Conservation (phyloP, 2,329 filamentous ascomycete genomes). For the Bipolaris bicolor region DNA sequence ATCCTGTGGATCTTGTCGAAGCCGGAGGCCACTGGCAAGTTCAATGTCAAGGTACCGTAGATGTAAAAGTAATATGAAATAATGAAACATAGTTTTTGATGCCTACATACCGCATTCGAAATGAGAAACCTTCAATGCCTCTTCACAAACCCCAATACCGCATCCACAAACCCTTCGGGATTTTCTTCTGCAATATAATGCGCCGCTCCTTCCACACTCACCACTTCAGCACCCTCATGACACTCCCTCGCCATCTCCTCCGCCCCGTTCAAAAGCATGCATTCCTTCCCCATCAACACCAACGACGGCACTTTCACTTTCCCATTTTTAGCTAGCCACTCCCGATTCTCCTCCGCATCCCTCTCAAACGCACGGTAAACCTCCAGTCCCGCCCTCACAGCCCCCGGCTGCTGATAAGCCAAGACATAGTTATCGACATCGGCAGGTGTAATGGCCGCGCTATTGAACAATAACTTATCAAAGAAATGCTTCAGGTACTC, state of each 20-base stretch:
- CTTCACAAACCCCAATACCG: neutral
- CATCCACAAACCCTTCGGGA: neutral
- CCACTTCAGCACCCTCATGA: neutral
- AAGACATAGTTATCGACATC: slow-evolving; percentile 6
- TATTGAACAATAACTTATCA: slow-evolving; percentile 13
- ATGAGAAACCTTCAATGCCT: neutral
- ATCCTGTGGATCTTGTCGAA: slow-evolving; percentile 52
- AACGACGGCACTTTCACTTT: neutral
- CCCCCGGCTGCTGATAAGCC: neutral
- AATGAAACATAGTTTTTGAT: neutral
- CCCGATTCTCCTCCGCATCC: slow-evolving; percentile 4
- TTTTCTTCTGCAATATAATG: slow-evolving; percentile 4
- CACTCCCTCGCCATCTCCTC: slow-evolving; percentile 4
- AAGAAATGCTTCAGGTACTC: slow-evolving; percentile 20
- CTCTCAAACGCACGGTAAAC: slow-evolving; percentile 6
- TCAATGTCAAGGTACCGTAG: slow-evolving; percentile 41
- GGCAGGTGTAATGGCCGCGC: slow-evolving; percentile 3
- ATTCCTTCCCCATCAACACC: neutral
- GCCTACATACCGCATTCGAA: too few species aligned
- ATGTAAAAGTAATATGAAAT: neutral
- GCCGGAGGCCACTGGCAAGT: slow-evolving; percentile 41
- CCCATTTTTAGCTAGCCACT: neutral
- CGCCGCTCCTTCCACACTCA: neutral
- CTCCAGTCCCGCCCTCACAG: slow-evolving; percentile 2
- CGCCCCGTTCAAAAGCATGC: neutral